Conservation (phyloP, 1,139 yeast species). For the Zhuliangozyma blackwelliae region DNA sequence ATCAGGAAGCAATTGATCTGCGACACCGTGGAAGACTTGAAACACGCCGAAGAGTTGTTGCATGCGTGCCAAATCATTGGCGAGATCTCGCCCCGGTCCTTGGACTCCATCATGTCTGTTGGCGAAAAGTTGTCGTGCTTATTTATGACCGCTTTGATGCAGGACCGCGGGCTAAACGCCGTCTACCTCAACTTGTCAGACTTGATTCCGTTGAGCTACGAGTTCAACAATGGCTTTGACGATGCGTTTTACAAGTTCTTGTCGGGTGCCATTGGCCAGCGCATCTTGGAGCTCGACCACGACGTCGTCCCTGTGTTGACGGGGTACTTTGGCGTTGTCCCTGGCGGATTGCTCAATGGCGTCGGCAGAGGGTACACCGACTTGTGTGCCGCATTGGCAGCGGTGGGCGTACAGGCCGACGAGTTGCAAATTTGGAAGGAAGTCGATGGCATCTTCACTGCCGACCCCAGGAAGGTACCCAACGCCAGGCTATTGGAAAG, state of each 20-base stretch:
- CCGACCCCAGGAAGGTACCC: constrained; percentile 94
- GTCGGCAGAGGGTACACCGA: constrained; percentile 98
- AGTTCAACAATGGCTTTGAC: constrained; percentile 54
- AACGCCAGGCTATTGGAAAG: constrained; percentile 79
- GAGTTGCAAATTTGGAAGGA: constrained; percentile 98
- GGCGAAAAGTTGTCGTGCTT: constrained; percentile 92
- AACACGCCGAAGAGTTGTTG: constrained; percentile 61
- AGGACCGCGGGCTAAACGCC: constrained; percentile 75
- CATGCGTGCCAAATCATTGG: constrained; percentile 90
- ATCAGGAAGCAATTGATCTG: constrained; percentile 47
- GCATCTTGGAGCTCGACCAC: constrained; percentile 44
- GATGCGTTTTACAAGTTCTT: constrained; percentile 63
- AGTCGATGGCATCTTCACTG: constrained; percentile 97
- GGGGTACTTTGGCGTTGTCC: constrained; percentile 91
- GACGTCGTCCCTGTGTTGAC: constrained; percentile 83
- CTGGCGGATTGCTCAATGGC: constrained; percentile 88
- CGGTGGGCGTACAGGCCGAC: constrained; percentile 88
- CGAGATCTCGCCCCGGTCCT: constrained; percentile 83
- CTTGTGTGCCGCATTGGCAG: constrained; percentile 92
- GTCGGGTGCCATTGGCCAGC: constrained; percentile 55
- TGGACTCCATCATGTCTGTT: constrained; percentile 85
- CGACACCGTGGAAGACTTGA: constrained; percentile 63
- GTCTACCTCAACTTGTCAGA: constrained; percentile 74
- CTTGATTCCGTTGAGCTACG: constrained; percentile 59
- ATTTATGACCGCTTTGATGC: constrained; percentile 80